phyloP scores from a whole-genome alignment of 805 yeast genomes.

The Ogataea sp. region DNA sequence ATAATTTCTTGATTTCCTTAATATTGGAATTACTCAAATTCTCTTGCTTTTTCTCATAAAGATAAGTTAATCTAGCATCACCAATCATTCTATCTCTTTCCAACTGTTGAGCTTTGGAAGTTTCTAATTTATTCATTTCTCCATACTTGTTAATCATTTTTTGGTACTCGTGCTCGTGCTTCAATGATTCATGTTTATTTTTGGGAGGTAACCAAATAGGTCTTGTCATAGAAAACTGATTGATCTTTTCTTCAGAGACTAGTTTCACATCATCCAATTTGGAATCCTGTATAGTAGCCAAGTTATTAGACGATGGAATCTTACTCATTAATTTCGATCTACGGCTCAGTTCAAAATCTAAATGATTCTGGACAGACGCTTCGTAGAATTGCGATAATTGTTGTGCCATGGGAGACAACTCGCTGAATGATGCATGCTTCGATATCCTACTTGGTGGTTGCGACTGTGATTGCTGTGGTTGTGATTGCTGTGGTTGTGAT shows the following conservation, averaged over 20 bases:
- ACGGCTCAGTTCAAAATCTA: slow-evolving; percentile 28
- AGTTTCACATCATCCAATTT: slow-evolving; percentile 52
- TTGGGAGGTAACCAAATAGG: slow-evolving; percentile 73
- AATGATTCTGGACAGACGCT: slow-evolving; percentile 25
- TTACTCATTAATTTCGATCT: slow-evolving; percentile 26
- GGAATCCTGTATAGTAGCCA: slow-evolving; percentile 24
- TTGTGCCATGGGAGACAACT: slow-evolving; percentile 27
- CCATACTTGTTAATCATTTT: slow-evolving; percentile 27
- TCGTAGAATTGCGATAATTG: slow-evolving; percentile 35
- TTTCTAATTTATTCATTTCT: slow-evolving; percentile 20
- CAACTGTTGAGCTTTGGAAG: slow-evolving; percentile 25
- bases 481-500: not conserved
- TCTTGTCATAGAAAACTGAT: slow-evolving; percentile 48
- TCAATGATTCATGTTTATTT: slow-evolving; percentile 37
- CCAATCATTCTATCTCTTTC: slow-evolving; percentile 22
- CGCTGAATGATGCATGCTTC: slow-evolving; percentile 19
- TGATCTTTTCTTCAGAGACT: slow-evolving; percentile 54
- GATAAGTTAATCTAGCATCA: slow-evolving; percentile 23
- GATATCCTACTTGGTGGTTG: slow-evolving; percentile 11
- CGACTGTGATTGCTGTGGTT: not conserved
- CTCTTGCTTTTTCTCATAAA: slow-evolving; percentile 20
- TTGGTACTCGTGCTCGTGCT: slow-evolving; percentile 50
- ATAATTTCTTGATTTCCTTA: slow-evolving; percentile 25
- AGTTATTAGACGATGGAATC: slow-evolving; percentile 29
- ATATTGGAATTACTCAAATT: slow-evolving; percentile 17